phyloP scores from a whole-genome alignment of 1,139 yeast species.

The Debaryomyces singareniensis region DNA sequence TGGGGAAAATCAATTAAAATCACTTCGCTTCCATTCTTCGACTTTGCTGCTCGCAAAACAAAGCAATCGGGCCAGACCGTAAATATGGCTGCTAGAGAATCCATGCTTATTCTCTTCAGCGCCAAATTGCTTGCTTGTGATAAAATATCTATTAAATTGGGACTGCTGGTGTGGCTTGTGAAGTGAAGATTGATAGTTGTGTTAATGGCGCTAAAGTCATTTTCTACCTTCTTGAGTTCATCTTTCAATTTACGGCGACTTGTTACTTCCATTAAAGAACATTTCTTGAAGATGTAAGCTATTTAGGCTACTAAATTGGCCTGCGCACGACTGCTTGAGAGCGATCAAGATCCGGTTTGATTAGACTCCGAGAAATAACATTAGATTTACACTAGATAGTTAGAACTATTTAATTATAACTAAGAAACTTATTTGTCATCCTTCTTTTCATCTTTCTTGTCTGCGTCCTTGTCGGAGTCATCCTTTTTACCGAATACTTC shows the following conservation, averaged over 20 bases:
- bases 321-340: too few species aligned
- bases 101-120: conserved; percentile 10
- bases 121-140: conserved; percentile 16
- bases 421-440: conserved; percentile 1
- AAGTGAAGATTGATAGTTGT: conserved; percentile 19
- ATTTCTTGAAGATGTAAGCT: neutral
- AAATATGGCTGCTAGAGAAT: conserved; percentile 13
- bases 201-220: conserved; percentile 21
- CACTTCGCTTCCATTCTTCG: neutral
- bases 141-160: conserved; percentile 14
- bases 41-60: conserved; percentile 9
- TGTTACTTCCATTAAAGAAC: neutral
- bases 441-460: conserved; percentile 1
- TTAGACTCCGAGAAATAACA: too few species aligned
- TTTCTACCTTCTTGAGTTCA: too few species aligned
- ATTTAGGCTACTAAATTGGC: too few species aligned
- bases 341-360: too few species aligned
- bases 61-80: conserved; percentile 12
- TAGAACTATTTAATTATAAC: too few species aligned
- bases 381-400: too few species aligned
- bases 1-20: neutral
- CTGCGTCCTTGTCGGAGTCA: conserved; percentile 6
- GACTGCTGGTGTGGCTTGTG: conserved; percentile 20
- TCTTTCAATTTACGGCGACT: neutral
- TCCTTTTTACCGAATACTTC: conserved; percentile 12